Percentiles rank a stretch among this genome's conserved stretches.
These are phyloP conservation scores for Daldinia childiae DNA, from an alignment of 495 filamentous ascomycete genomes.

Conservation along the genomic window DNA sequence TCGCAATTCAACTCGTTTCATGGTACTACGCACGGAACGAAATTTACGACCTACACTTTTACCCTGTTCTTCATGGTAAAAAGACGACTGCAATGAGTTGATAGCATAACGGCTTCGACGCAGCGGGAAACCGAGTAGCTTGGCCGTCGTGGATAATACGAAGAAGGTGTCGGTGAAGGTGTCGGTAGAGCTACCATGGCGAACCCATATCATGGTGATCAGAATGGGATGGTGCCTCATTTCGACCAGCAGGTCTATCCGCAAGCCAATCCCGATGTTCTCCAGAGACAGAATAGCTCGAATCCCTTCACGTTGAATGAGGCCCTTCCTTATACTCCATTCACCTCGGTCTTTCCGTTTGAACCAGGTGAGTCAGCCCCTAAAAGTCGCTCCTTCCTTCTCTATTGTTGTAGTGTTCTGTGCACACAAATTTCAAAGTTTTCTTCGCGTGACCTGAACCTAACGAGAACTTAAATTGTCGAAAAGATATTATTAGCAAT, in stretches of 20 bases:
- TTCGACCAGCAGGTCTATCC: conserved; percentile 36
- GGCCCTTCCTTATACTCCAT: conserved; percentile 89
- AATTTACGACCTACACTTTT: conserved; percentile 9
- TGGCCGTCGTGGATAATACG: conserved; percentile 27
- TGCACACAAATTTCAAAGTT: not conserved
- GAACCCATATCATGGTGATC: conserved; percentile 42
- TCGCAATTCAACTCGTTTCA: not conserved
- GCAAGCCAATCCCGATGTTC: conserved; percentile 11
- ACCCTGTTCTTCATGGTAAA: conserved; percentile 13
- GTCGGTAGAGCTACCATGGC: conserved; percentile 46
- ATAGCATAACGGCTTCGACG: conserved; percentile 18
- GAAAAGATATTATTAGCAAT: conserved; percentile 73
- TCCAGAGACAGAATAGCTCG: conserved; percentile 32
- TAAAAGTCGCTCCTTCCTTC: conserved; percentile 45
- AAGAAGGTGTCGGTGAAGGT: conserved; percentile 10
- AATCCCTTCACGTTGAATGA: conserved; percentile 72
- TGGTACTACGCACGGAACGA: conserved; percentile 33
- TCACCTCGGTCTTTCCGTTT: conserved; percentile 89
- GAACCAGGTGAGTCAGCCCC: conserved; percentile 71
- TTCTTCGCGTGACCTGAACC: conserved; percentile 20
- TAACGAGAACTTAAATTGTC: conserved; percentile 33
- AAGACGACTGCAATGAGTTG: conserved; percentile 35
- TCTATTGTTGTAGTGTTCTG: conserved; percentile 2
- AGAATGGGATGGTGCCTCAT: conserved; percentile 42
- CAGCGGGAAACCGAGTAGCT: conserved; percentile 21